Base-by-base conservation (phyloP, 2,329 filamentous ascomycete species). In the Venturia aucupariae region DNA sequence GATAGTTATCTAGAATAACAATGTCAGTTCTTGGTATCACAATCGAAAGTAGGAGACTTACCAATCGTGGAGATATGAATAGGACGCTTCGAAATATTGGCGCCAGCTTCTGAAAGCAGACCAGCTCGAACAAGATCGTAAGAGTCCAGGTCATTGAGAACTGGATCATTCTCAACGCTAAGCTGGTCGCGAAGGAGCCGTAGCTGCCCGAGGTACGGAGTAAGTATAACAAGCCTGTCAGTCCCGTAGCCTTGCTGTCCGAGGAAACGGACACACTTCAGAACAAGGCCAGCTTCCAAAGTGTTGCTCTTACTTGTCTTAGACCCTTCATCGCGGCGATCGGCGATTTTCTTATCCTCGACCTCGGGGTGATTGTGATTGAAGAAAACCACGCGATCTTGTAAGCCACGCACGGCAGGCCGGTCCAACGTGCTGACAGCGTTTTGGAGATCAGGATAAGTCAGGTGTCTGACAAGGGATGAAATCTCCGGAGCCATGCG, bases 151-250 rank as follows among this genome's bases (percentile, higher is more conserved):
- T 92, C 88, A 67, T 86, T 90, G 0, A 92, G 74, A 0, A 86
- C 73, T 0, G 86, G 85, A 67, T 91, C 87, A 60, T 84, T 84
- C 0, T 86, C 80, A 11, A 78, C 72, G 4, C 75, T 75, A 5
- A 91, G 74, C 0, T 74, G 77, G 0, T 85, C 78, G 22, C 76
- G 72, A 1, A 92, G 75, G 0, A 87, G 75, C 2, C 75, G 80
- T 0, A 92, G 72, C 67, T 91, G 88, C 0, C 87, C 88, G 0
- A 91, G 76, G 68, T 92, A 92, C 0, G 89, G 89, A 0, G 87
- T 90, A 1, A 92, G 72, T 0, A 92, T 76, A 0, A 90, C 88
- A 13, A 91, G 77, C 2, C 88, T 75, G 3, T 84, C 78, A 0
- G 85, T 85, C 4, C 80, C 79, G 69, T 91, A 92, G 0, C 87